Conservation (phyloP, 805 yeast species). For the Barnettozyma salicaria region DNA sequence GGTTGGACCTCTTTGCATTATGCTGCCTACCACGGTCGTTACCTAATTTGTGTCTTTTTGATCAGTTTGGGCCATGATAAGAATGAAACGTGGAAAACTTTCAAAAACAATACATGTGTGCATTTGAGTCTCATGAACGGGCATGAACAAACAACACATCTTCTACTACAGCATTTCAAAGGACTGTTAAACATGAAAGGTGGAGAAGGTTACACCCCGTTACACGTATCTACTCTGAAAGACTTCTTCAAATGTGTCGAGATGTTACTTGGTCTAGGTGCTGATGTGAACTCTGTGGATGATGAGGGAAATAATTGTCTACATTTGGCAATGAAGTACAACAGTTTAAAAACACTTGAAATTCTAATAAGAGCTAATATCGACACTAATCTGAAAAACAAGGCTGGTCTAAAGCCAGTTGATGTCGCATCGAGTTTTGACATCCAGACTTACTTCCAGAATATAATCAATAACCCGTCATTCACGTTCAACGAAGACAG, state of each 20-base stretch:
- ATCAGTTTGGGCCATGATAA: conserved; percentile 52
- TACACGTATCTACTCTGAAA: conserved; percentile 59
- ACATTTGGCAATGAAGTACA: conserved; percentile 75
- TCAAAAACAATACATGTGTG: conserved; percentile 55
- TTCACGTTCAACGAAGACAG: conserved; percentile 5
- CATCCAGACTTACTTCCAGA: conserved; percentile 37
- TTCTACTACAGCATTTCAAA: conserved; percentile 61
- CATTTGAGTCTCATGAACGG: conserved; percentile 63
- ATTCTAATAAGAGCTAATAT: conserved; percentile 46
- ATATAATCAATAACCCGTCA: conserved; percentile 7
- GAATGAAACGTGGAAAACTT: conserved; percentile 45
- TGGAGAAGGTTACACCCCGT: conserved; percentile 48
- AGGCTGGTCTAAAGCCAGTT: conserved; percentile 57
- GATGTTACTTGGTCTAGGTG: conserved; percentile 65
- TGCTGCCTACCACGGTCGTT: conserved; percentile 69
- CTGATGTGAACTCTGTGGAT: conserved; percentile 69
- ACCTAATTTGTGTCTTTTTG: conserved; percentile 56
- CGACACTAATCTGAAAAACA: conserved; percentile 43
- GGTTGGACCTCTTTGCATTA: conserved; percentile 87
- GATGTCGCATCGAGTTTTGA: conserved; percentile 54
- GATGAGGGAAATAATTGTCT: conserved; percentile 74
- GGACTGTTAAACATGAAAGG: conserved; percentile 45
- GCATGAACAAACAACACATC: conserved; percentile 67
- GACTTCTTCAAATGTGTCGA: conserved; percentile 61
- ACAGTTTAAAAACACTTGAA: conserved; percentile 51